phyloP scores from a whole-genome alignment of 306 rosid species.

The Luffa aegyptiaca region DNA sequence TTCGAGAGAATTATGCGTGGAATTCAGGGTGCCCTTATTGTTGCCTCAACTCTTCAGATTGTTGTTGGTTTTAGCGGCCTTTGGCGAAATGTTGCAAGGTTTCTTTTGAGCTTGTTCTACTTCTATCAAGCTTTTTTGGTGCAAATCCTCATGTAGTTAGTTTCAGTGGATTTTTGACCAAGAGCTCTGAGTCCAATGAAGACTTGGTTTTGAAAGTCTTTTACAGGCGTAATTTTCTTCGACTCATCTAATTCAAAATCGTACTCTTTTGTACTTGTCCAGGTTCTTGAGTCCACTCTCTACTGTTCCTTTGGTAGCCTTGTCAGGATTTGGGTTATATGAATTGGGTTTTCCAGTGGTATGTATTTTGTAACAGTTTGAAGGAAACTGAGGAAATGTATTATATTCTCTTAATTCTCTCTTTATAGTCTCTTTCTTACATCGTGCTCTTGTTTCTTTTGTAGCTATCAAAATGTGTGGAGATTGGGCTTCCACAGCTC shows the following conservation, averaged over 20 bases:
- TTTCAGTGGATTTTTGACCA: not conserved
- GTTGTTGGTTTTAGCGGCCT: constrained; percentile 99
- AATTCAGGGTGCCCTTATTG: constrained; percentile 93
- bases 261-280: constrained; percentile 14
- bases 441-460: constrained; percentile 10
- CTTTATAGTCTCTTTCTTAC: not conserved
- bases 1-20: constrained; percentile 91
- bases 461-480: constrained; percentile 79
- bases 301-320: constrained; percentile 79
- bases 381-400: not conserved
- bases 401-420: not conserved
- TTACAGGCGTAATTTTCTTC: not conserved
- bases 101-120: constrained; percentile 1
- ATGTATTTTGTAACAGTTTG: constrained; percentile 15
- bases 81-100: constrained; percentile 97
- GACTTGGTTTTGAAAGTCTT: not conserved
- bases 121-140: not conserved
- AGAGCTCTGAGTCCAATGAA: not conserved
- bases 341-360: constrained; percentile 88
- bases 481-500: constrained; percentile 89
- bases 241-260: not conserved
- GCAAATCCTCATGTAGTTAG: not conserved
- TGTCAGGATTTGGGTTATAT: constrained; percentile 84
- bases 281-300: constrained; percentile 89
- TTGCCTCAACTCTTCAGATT: constrained; percentile 92